phyloP scores from a whole-genome alignment of 2,329 filamentous ascomycete genomes.

The Zasmidium citrigriseum region DNA sequence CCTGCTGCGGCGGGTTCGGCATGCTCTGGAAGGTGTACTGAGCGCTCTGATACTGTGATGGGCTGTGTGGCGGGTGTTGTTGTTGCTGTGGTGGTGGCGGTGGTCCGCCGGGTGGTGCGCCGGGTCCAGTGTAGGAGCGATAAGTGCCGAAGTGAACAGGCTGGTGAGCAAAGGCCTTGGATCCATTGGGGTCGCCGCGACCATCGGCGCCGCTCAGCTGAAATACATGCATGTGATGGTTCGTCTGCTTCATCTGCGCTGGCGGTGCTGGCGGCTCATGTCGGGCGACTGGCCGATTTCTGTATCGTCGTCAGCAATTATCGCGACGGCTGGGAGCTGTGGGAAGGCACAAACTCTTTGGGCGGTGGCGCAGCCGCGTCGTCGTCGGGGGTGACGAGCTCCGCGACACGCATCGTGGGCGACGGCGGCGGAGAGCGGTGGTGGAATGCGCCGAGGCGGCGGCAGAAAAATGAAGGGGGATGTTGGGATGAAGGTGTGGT shows the following conservation, averaged over 20 bases:
- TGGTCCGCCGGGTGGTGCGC: neutral
- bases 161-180: constrained; percentile 1
- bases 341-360: neutral
- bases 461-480: neutral
- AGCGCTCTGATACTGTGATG: neutral
- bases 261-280: neutral
- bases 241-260: neutral
- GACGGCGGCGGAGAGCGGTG: neutral
- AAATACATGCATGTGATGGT: neutral
- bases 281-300: neutral
- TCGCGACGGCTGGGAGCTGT: neutral
- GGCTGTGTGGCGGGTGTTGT: too few relatives aligned
- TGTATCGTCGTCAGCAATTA: neutral
- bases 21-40: neutral
- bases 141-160: constrained; percentile 6
- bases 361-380: neutral
- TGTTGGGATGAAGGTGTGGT: neutral
- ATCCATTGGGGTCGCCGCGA: neutral
- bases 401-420: neutral
- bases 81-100: too few relatives aligned
- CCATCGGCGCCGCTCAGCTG: neutral
- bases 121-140: constrained; percentile 3
- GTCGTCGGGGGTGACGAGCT: neutral
- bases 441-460: neutral
- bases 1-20: neutral